phyloP scores from a whole-genome alignment of 2,329 filamentous ascomycete species.

The Epicoccum nigrum region DNA sequence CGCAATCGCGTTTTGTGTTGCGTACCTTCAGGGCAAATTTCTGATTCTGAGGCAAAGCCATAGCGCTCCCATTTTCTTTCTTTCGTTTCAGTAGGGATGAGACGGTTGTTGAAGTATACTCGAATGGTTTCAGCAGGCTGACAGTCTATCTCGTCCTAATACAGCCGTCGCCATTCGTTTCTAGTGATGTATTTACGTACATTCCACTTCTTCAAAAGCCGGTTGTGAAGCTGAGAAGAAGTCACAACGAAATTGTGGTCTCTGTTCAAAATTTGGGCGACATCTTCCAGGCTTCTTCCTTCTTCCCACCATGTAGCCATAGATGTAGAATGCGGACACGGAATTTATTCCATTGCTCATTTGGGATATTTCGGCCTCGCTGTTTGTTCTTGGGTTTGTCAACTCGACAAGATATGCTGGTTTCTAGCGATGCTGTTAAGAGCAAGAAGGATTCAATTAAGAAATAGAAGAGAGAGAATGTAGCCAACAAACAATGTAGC shows the following conservation, averaged over 20 bases:
- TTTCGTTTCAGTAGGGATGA: conserved; percentile 4
- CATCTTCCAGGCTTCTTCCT: background rate
- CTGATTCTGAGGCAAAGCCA: background rate
- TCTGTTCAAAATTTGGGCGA: conserved; percentile 2
- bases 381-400: background rate
- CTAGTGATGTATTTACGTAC: conserved; percentile 8
- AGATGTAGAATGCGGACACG: background rate
- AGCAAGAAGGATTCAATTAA: background rate
- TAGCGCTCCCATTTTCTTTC: conserved; percentile 9
- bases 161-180: conserved; percentile 10
- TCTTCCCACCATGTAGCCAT: conserved; percentile 2
- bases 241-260: background rate
- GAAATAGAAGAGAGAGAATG: too few species aligned
- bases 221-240: conserved; percentile 6
- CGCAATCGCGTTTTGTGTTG: background rate
- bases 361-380: background rate
- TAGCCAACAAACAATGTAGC: too few species aligned
- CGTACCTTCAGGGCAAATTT: background rate
- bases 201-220: conserved; percentile 4
- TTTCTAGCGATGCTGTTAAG: background rate
- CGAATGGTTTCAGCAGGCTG: background rate
- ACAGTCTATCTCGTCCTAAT: background rate
- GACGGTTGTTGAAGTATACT: background rate
- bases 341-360: background rate
- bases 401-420: background rate